Base-by-base conservation (phyloP, 352 stramenopile species). In the Globisporangium uncinulatum region DNA sequence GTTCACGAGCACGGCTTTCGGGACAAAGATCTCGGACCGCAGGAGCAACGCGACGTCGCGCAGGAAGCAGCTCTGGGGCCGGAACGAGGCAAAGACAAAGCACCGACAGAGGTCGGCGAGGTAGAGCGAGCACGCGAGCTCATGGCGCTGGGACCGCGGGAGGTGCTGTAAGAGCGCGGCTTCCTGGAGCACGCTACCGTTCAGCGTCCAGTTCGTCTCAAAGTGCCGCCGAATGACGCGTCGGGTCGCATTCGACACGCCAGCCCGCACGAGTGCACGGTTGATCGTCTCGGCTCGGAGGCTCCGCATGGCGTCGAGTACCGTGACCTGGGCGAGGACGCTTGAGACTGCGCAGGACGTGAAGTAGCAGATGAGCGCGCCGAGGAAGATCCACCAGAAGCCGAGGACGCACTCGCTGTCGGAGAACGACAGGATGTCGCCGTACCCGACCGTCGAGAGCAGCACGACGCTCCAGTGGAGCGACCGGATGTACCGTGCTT, bases 391-490 rank as follows among this genome's bases (percentile, higher is more conserved):
- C 62, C 62, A 69, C 49, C 57, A 63, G 19, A 63, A 63, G 8
- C 50, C 57, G 24, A 57, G 31, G 49, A 63, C 39, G 42, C 57
- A 63, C 29, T 63, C 50, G 57, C 67, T 61, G 7, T 72, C 79
- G 0, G 78, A 77, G 51, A 86, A 88, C 1, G 75, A 70, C 37
- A 86, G 49, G 45, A 88, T 83, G 48, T 89, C 79, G 3, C 80
- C 80, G 61, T 83, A 90, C 0, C 77, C 77, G 42, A 90, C 80
- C 0, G 80, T 90, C 4, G 80, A 90, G 14, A 86, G 59, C 15
- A 90, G 48, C 19, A 90, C 80, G 34, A 90, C 69, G 48, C 80
- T 90, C 80, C 80, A 90, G 31, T 88, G 64, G 17, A 88, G 63
- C 6, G 80, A 82, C 0, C 80, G 70, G 47, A 88, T 51, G 47